Conservation (phyloP, 768 basidiomycete genomes). For the Candolleomyces aberdarensis region DNA sequence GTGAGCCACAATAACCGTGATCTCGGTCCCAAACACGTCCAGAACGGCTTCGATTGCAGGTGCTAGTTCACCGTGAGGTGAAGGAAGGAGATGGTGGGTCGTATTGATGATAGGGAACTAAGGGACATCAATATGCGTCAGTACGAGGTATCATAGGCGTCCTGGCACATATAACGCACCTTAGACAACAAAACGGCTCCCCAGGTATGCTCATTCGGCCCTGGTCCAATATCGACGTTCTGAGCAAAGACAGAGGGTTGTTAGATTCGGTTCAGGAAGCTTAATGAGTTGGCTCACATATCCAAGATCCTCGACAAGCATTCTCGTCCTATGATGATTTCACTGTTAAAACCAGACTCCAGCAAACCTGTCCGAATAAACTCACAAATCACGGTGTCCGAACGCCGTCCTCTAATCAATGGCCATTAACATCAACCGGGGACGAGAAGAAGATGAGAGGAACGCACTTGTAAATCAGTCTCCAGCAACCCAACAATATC, state of each 20-base stretch:
- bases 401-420: constrained; percentile 43
- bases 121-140: too few relatives aligned
- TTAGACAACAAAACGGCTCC: constrained; percentile 81
- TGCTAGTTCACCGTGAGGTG: constrained; percentile 81
- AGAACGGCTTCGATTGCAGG: constrained; percentile 87
- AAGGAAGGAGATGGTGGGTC: constrained; percentile 83
- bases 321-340: constrained; percentile 55
- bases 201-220: constrained; percentile 88
- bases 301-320: constrained; percentile 73
- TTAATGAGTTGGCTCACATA: constrained; percentile 53
- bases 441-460: neutral
- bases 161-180: too few relatives aligned
- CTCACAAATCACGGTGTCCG: constrained; percentile 81
- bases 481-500: constrained; percentile 86
- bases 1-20: constrained; percentile 84
- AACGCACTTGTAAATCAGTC: constrained; percentile 77
- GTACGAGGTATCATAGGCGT: too few relatives aligned
- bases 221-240: constrained; percentile 88
- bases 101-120: constrained; percentile 88
- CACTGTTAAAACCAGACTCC: constrained; percentile 27
- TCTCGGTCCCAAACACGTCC: constrained; percentile 71
- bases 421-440: constrained; percentile 1
- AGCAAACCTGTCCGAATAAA: neutral
- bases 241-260: constrained; percentile 22
- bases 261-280: constrained; percentile 3